A percentile compares a stretch with the other conserved stretches of the same genome.
These are phyloP conservation scores for Microascus cirrosus DNA, from an alignment of 2,329 filamentous ascomycete genomes.

Conservation along the genomic window DNA sequence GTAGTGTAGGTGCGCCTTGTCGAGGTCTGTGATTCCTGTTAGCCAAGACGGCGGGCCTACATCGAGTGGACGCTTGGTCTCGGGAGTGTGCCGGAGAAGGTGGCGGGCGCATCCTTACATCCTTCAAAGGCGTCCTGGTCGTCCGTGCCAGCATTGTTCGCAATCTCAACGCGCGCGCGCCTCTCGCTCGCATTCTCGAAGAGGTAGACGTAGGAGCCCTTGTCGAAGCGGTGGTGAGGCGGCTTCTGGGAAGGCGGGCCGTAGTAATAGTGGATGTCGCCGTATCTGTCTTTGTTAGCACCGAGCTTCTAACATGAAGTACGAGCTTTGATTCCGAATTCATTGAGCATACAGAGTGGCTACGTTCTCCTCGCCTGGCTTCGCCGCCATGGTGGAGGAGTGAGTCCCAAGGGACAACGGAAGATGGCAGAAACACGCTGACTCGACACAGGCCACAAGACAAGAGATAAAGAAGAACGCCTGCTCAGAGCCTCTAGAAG, in stretches of 20 bases:
- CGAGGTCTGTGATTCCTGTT: slow-evolving; percentile 25
- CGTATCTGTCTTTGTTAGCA: slow-evolving; percentile 42
- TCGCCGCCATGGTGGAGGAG: slow-evolving; percentile 27
- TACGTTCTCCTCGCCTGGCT: slow-evolving; percentile 37
- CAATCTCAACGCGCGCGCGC: slow-evolving; percentile 62
- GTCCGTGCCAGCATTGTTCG: slow-evolving; percentile 61
- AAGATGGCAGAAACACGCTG: neutral
- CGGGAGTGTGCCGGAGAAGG: neutral
- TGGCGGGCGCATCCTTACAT: slow-evolving; percentile 38
- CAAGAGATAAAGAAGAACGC: neutral
- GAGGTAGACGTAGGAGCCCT: slow-evolving; percentile 68
- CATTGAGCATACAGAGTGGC: slow-evolving; percentile 32
- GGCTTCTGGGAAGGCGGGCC: slow-evolving; percentile 53
- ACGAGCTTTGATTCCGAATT: neutral
- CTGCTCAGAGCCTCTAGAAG: no score
- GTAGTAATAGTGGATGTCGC: slow-evolving; percentile 72
- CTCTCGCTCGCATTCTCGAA: slow-evolving; percentile 62
- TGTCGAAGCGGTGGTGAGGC: slow-evolving; percentile 71
- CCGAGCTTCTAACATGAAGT: neutral
- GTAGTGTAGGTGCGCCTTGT: slow-evolving; percentile 53
- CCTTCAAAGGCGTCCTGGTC: slow-evolving; percentile 74
- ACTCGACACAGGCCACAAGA: neutral
- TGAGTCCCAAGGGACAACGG: neutral
- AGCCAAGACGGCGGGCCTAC: neutral
- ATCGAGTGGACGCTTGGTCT: neutral